Evolutionary conservation across 805 yeast species (phyloP), one percentile per base, ranked within the genome.

Genomic region (Komagataella phaffii): DNA sequence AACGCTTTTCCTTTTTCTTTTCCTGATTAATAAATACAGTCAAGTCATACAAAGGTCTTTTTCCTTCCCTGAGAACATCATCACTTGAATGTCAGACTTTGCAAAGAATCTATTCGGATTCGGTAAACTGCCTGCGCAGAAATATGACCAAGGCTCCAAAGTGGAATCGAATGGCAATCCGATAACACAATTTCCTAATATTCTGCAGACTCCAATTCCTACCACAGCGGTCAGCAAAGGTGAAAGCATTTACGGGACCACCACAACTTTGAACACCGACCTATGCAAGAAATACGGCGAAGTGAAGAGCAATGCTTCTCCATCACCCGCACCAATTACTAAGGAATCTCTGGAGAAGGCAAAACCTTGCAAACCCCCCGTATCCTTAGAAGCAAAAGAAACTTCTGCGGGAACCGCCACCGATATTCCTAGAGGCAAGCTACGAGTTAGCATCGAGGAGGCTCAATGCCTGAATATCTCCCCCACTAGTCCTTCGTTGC

Each of bases 391-490:
- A 14, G 40, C 14, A 14, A 10, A 30, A 30, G 40, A 30, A 10
- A 10, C 40, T 30, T 30, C 40, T 4, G 14, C 40, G 5, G 40
- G 40, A 6, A 30, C 64, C 6, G 62, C 58, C 47, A 59, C 65
- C 14, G 63, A 63, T 6, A 62, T 77, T 5, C 90, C 93, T 46
- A 78, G 85, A 61, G 98, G 98, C 47, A 86, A 85, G 64, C 74
- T 91, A 50, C 80, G 81, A 59, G 89, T 93, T 49, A 80, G 79
- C 40, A 88, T 91, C 54, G 70, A 85, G 24, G 91, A 88, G 65
- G 97, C 96, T 1, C 76, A 74, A 53, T 83, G 81, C 58, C 73
- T 91, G 55, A 68, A 74, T 46, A 77, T 82, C 40, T 72, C 75
- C 47, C 67, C 80, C 3, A 67, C 73, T 45, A 69, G 54, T 52